Percentiles rank a stretch among this genome's conserved stretches.
Conservation (phyloP, 331 rosid genomes). For the Stylosanthes scabra region DNA sequence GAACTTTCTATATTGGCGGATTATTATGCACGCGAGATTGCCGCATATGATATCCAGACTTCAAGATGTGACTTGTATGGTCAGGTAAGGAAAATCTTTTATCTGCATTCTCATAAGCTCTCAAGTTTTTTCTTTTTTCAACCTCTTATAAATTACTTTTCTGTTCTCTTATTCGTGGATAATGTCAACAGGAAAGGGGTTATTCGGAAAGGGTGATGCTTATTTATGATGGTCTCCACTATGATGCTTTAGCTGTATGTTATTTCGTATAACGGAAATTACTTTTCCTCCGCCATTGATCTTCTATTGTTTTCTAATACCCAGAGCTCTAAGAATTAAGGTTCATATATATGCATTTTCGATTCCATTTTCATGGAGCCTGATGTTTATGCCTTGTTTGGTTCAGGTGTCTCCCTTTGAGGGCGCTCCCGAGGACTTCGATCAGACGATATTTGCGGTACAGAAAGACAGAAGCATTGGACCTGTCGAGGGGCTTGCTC, state of each 20-base stretch:
- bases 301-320: slow-evolving; percentile 9
- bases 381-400: slow-evolving; percentile 36
- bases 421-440: slow-evolving; percentile 93
- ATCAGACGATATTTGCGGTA: slow-evolving; percentile 85
- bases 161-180: slow-evolving; percentile 23
- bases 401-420: slow-evolving; percentile 78
- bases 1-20: slow-evolving; percentile 94
- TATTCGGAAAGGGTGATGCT: slow-evolving; percentile 89
- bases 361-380: slow-evolving; percentile 30
- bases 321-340: slow-evolving; percentile 5
- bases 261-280: slow-evolving; percentile 11
- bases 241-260: slow-evolving; percentile 94
- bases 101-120: slow-evolving; percentile 24
- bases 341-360: not conserved
- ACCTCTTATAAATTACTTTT: slow-evolving; percentile 34
- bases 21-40: slow-evolving; percentile 88
- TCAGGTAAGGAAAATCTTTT: slow-evolving; percentile 63
- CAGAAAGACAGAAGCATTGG: slow-evolving; percentile 59
- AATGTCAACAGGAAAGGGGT: slow-evolving; percentile 64
- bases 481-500: slow-evolving; percentile 68
- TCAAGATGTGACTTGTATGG: slow-evolving; percentile 93
- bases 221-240: slow-evolving; percentile 94
- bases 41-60: slow-evolving; percentile 93
- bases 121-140: slow-evolving; percentile 29
- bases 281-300: slow-evolving; percentile 1